phyloP scores from a whole-genome alignment of 495 filamentous ascomycete species.

The Trichoderma reesei region DNA sequence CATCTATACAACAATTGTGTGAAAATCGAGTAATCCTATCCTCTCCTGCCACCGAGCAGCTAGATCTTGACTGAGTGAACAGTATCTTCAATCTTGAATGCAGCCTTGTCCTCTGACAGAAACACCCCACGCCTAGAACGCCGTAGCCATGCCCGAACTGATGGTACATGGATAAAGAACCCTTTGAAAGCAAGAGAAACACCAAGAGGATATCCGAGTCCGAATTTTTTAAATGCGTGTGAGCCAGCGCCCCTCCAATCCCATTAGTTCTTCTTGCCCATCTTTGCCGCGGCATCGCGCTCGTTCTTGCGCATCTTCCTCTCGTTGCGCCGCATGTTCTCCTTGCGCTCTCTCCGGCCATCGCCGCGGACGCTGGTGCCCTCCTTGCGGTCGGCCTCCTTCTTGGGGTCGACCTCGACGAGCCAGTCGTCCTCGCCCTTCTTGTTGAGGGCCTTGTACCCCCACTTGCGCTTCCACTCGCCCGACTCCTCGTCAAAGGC shows the following conservation, averaged over 20 bases:
- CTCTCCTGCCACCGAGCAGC: neutral
- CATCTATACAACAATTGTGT: neutral
- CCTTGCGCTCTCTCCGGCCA: constrained; percentile 52
- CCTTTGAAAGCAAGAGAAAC: neutral
- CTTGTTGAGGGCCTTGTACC: constrained; percentile 81
- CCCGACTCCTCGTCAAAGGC: constrained; percentile 75
- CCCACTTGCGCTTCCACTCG: constrained; percentile 89
- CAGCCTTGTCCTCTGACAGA: neutral
- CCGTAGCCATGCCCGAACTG: neutral
- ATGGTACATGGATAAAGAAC: neutral
- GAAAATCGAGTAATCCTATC: neutral
- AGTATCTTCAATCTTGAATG: neutral
- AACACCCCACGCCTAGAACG: neutral
- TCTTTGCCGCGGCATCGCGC: constrained; percentile 33
- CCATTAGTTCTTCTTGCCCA: constrained; percentile 6
- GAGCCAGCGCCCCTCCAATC: neutral
- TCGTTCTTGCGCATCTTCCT: constrained; percentile 58
- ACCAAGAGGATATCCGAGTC: neutral
- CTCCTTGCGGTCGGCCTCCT: constrained; percentile 54
- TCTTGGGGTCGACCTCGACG: constrained; percentile 81
- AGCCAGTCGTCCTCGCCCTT: constrained; percentile 56
- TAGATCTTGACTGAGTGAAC: neutral
- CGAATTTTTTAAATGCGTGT: neutral
- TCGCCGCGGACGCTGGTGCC: constrained; percentile 49
- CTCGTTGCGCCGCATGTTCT: constrained; percentile 58